These are phyloP conservation scores for Auricularia cornea DNA, from an alignment of 768 basidiomycete genomes.

Conservation along the genomic window DNA sequence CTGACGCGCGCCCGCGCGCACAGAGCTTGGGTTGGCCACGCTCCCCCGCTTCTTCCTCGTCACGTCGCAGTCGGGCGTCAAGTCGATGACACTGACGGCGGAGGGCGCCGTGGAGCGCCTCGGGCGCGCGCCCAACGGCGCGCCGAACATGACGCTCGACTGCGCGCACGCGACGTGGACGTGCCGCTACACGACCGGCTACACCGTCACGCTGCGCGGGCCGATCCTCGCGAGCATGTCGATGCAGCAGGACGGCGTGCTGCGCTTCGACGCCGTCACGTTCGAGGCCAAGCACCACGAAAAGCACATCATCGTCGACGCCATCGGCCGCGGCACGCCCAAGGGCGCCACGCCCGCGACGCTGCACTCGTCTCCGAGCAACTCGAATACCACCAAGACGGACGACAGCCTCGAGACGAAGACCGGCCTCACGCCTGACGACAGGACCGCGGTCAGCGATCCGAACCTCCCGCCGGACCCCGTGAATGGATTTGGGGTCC, in stretches of 20 bases:
- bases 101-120: slow-evolving; percentile 67
- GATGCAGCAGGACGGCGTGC: slow-evolving; percentile 25
- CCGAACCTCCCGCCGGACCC: slow-evolving; percentile 73
- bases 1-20: not conserved
- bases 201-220: slow-evolving; percentile 67
- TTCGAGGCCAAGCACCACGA: slow-evolving; percentile 70
- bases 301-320: slow-evolving; percentile 53
- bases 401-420: not conserved
- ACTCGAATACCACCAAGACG: slow-evolving; percentile 5
- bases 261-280: slow-evolving; percentile 65
- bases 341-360: slow-evolving; percentile 38
- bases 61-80: slow-evolving; percentile 76
- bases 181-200: slow-evolving; percentile 71
- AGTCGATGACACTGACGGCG: slow-evolving; percentile 70
- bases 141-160: slow-evolving; percentile 40
- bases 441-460: slow-evolving; percentile 42
- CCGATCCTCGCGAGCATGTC: slow-evolving; percentile 60
- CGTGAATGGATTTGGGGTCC: slow-evolving; percentile 82
- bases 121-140: slow-evolving; percentile 25
- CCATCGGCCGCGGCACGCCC: slow-evolving; percentile 19
- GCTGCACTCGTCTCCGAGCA: slow-evolving; percentile 6
- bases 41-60: slow-evolving; percentile 80
- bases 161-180: slow-evolving; percentile 73
- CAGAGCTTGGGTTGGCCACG: slow-evolving; percentile 75
- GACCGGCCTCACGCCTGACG: not conserved